These are phyloP conservation scores for Logfia minima DNA, from an alignment of 129 eudicot species.

Conservation along the genomic window DNA sequence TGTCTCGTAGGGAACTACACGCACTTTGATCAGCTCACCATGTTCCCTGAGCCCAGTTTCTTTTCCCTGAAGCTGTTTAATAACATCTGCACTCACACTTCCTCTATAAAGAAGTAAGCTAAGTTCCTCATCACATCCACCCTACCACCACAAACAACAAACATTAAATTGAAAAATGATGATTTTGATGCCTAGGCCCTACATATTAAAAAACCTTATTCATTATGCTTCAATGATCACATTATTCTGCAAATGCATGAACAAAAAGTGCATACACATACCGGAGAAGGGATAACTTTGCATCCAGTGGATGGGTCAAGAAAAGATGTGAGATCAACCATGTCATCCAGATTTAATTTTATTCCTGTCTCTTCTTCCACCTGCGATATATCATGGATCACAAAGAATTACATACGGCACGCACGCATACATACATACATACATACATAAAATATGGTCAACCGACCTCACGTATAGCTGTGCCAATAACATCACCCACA, in stretches of 20 bases:
- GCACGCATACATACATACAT: neutral
- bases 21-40: slow-evolving; percentile 89
- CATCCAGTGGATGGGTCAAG: slow-evolving; percentile 79
- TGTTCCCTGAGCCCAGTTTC: slow-evolving; percentile 85
- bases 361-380: slow-evolving; percentile 97
- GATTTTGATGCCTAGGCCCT: neutral
- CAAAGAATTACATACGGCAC: neutral
- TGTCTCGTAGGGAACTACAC: slow-evolving; percentile 70
- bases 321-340: slow-evolving; percentile 84
- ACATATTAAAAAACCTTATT: neutral
- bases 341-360: slow-evolving; percentile 56
- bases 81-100: slow-evolving; percentile 56
- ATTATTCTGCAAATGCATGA: neutral
- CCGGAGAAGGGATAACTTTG: slow-evolving; percentile 91
- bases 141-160: slow-evolving; percentile 44
- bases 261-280: slow-evolving; percentile 17
- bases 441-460: neutral
- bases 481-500: slow-evolving; percentile 74
- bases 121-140: slow-evolving; percentile 93
- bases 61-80: slow-evolving; percentile 79
- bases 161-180: neutral
- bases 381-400: slow-evolving; percentile 36
- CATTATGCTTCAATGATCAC: neutral
- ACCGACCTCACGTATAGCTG: slow-evolving; percentile 94
- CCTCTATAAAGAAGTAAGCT: slow-evolving; percentile 86